Evolutionary conservation across 495 filamentous ascomycete species (phyloP).

Genomic region (Filosporella fistucella): DNA sequence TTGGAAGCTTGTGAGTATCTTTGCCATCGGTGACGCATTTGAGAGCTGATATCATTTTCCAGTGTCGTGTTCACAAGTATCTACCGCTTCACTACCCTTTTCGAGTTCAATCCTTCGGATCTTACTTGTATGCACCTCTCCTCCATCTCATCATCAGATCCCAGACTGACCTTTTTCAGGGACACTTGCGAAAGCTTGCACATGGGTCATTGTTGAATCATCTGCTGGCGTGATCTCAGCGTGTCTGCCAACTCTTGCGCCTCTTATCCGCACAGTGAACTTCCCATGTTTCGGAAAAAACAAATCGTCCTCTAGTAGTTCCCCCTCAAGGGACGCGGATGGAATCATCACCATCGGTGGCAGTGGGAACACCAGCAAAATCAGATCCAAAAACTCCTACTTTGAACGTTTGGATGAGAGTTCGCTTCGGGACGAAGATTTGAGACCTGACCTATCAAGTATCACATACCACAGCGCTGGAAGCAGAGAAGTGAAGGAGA

Average conservation of each 20-base stretch:
- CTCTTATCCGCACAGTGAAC: no score
- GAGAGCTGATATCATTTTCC: background rate
- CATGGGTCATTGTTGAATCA: constrained; percentile 9
- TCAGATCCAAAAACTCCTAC: no score
- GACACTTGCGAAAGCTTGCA: constrained; percentile 4
- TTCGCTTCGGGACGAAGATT: no score
- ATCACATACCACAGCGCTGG: no score
- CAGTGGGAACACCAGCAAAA: no score
- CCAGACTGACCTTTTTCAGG: background rate
- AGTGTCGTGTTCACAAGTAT: constrained; percentile 17
- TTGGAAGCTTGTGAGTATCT: constrained; percentile 28
- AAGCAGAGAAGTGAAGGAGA: no score
- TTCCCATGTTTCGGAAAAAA: no score
- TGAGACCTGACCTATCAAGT: no score
- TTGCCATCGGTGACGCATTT: background rate
- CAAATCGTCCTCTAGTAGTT: no score
- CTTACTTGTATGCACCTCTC: constrained; percentile 6
- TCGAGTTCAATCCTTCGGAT: constrained; percentile 6
- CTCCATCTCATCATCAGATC: background rate
- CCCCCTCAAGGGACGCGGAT: no score
- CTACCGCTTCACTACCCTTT: constrained; percentile 14
- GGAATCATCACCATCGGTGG: no score
- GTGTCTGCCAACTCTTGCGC: constrained; percentile 12
- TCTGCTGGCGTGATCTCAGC: constrained; percentile 4
- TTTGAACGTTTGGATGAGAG: no score